Conservation (phyloP, 371 early-diverging fungal species). For the Mortierella sp. region DNA sequence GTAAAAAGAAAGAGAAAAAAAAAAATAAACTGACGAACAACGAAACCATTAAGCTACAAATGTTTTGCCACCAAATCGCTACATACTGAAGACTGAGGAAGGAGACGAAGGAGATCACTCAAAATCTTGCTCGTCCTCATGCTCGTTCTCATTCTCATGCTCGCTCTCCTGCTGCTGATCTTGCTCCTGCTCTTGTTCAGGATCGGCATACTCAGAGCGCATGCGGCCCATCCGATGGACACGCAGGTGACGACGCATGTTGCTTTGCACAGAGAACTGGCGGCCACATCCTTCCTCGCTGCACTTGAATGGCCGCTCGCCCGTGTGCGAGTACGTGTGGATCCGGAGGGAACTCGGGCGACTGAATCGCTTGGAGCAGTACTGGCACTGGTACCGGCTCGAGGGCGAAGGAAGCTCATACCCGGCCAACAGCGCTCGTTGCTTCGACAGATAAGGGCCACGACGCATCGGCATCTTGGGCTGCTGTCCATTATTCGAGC, state of each 20-base stretch:
- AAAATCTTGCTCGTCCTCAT: not conserved
- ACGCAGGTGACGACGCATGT: constrained; percentile 79
- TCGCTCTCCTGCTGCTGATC: not conserved
- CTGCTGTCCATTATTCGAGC: not conserved
- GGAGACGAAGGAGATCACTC: not conserved
- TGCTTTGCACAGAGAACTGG: constrained; percentile 82
- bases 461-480: constrained; percentile 29
- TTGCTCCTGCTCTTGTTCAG: constrained; percentile 8
- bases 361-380: constrained; percentile 79
- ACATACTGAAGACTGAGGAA: not conserved
- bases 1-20: not conserved
- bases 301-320: constrained; percentile 82
- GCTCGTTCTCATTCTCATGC: not conserved
- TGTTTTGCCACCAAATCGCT: not conserved
- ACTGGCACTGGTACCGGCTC: constrained; percentile 74
- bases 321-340: constrained; percentile 83
- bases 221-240: constrained; percentile 60
- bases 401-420: constrained; percentile 41
- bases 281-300: constrained; percentile 73
- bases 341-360: constrained; percentile 82
- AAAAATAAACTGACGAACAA: too few species aligned
- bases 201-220: constrained; percentile 20
- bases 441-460: constrained; percentile 43
- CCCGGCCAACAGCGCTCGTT: constrained; percentile 37
- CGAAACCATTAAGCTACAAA: not conserved